Evolutionary conservation across 768 basidiomycete genomes (phyloP), one percentile per base, ranked within the genome.

Genomic region (Pisolithus tinctorius): DNA sequence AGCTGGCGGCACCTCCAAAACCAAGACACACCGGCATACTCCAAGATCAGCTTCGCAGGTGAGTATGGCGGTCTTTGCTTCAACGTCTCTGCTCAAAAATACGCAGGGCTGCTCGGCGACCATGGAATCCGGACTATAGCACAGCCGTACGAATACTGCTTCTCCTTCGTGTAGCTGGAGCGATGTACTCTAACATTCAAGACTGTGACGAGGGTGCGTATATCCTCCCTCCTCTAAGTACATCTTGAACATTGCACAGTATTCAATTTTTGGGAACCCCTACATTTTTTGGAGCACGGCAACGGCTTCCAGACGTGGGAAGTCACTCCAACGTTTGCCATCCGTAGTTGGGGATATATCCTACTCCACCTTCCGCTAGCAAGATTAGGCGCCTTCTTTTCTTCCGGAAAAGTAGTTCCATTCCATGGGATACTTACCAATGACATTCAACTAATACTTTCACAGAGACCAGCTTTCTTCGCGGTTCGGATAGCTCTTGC

Each of bases 231-330:
- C 37, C 13, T 13, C 6, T 11, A 34, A 38, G 0, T 27, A 41
- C 17, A 3, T 16, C 37, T 45, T 51, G 36, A 53, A 37, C 31
- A 34, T 16, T n/a, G 10, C 11, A 20, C 46, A 99, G 96, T 96
- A 11, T 99, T 84, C 78, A 99, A 99, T 70, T 99, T 96, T 69
- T 98, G 92, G 92, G 96, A 98, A 63, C 96, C 96, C 17, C 72
- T 99, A 14, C 96, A 99, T 70, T 94, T 93, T 63, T 75, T 96
- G 51, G 81, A 85, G 52, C 73, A 83, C 51, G 92, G 91, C 25
- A 76, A 83, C 54, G 96, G 89, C 7, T 97, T 99, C 68, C 95
- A 98, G 69, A 98, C 96, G 0, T 99, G 96, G 96, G 96, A 99
- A 64, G 81, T 90, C 5, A 88, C 93, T 8, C 93, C 96, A 10